These are phyloP conservation scores for Dothideomycetidae sp. DNA, from an alignment of 2,329 filamentous ascomycete genomes.

Conservation along the genomic window DNA sequence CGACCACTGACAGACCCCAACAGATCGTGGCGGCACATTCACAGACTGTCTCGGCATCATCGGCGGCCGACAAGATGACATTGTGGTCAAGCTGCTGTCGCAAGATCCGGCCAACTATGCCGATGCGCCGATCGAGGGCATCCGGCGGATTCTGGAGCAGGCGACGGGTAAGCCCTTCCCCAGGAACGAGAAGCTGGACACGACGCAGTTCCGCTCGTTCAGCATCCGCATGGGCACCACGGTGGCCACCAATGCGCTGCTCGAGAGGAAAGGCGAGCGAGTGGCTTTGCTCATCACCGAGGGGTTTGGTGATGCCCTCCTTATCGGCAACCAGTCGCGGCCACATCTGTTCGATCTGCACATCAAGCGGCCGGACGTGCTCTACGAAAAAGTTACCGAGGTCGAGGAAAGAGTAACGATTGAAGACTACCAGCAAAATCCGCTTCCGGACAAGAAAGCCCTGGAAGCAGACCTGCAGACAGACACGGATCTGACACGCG, in stretches of 20 bases:
- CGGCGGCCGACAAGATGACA: constrained; percentile 15
- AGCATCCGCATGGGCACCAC: constrained; percentile 17
- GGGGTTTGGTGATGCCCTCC: constrained; percentile 20
- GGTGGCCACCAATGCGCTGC: constrained; percentile 20
- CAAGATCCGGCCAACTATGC: constrained; percentile 20
- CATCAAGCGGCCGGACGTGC: constrained; percentile 13
- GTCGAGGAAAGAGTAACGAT: constrained; percentile 19
- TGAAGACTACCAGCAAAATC: constrained; percentile 21
- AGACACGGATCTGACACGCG: constrained; percentile 5
- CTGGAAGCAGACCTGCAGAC: constrained; percentile 14
- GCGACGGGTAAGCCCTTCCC: constrained; percentile 14
- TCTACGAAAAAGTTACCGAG: constrained; percentile 15
- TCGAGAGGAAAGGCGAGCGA: constrained; percentile 19
- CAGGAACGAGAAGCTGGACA: constrained; percentile 16
- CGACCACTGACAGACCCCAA: constrained; percentile 1
- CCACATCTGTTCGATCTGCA: constrained; percentile 19
- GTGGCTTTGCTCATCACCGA: constrained; percentile 18
- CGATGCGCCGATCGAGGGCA: constrained; percentile 23
- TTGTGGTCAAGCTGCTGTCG: constrained; percentile 21
- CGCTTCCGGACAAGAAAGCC: constrained; percentile 16
- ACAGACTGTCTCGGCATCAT: constrained; percentile 17
- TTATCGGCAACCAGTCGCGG: constrained; percentile 22
- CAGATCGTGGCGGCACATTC: constrained; percentile 21
- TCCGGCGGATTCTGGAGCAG: constrained; percentile 20
- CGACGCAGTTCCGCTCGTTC: constrained; percentile 14